Conservation (phyloP, 2,329 filamentous ascomycete genomes). For the Podosphaera aphanis region DNA sequence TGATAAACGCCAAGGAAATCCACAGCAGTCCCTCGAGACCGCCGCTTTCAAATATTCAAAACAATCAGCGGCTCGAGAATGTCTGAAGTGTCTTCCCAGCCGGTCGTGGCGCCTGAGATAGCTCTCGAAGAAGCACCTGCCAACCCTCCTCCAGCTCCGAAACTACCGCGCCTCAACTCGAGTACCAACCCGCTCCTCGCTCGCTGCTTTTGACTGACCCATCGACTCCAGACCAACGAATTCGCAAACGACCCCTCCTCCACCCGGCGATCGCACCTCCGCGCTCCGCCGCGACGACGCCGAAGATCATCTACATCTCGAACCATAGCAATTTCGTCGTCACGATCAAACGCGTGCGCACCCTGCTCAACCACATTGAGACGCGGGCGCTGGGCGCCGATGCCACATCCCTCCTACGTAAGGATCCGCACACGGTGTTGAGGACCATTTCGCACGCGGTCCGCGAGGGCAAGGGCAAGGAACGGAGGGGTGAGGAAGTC, state of each 20-base stretch:
- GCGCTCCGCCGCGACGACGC: constrained; percentile 5
- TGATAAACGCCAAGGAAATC: too few relatives aligned
- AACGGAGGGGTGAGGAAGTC: constrained; percentile 10
- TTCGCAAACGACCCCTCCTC: constrained; percentile 16
- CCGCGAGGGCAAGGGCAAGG: constrained; percentile 3
- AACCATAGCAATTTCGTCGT: constrained; percentile 13
- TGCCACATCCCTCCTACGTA: constrained; percentile 2
- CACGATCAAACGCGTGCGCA: constrained; percentile 13
- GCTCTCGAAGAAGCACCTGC: too few relatives aligned
- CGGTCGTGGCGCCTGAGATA: too few relatives aligned
- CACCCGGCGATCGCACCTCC: constrained; percentile 13
- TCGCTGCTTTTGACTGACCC: too few relatives aligned
- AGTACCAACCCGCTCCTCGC: too few relatives aligned
- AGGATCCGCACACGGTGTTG: constrained; percentile 2
- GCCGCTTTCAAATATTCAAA: too few relatives aligned
- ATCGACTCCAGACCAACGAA: constrained; percentile 9
- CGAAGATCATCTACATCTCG: constrained; percentile 15
- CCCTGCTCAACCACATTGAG: constrained; percentile 11
- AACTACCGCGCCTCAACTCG: too few relatives aligned
- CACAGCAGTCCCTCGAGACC: too few relatives aligned
- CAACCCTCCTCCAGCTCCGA: too few relatives aligned
- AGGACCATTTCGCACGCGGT: constrained; percentile 4
- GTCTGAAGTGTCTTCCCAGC: too few relatives aligned
- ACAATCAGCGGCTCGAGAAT: too few relatives aligned
- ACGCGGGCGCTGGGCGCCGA: constrained; percentile 7